Percentiles rank a stretch among this genome's conserved stretches.
Conservation (phyloP, 2,329 filamentous ascomycete genomes). For the Aspergillus quadricinctus region DNA sequence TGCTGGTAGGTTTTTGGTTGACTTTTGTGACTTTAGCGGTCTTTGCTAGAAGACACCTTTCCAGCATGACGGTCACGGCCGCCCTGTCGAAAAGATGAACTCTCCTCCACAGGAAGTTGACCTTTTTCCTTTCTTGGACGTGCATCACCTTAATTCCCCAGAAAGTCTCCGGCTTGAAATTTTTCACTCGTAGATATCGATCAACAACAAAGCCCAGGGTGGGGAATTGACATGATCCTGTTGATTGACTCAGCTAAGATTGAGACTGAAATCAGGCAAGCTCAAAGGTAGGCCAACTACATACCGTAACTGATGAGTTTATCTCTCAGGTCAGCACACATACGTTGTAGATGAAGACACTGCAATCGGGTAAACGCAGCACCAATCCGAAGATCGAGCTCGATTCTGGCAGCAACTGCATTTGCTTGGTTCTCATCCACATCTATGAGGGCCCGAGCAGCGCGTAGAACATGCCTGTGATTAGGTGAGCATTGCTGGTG, state of each 20-base stretch:
- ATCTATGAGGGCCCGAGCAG: slow-evolving; percentile 69
- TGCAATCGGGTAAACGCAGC: slow-evolving; percentile 88
- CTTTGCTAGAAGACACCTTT: slow-evolving; percentile 74
- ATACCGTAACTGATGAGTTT: slow-evolving; percentile 76
- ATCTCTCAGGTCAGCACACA: slow-evolving; percentile 64
- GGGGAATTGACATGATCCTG: slow-evolving; percentile 91
- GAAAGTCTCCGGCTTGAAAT: slow-evolving; percentile 87
- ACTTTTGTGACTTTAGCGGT: slow-evolving; percentile 78
- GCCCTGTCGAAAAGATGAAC: slow-evolving; percentile 84
- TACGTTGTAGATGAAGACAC: slow-evolving; percentile 68
- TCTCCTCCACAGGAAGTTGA: slow-evolving; percentile 79
- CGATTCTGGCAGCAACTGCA: slow-evolving; percentile 83
- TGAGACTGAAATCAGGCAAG: background rate
- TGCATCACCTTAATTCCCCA: slow-evolving; percentile 89
- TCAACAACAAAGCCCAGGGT: slow-evolving; percentile 97
- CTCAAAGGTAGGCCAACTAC: slow-evolving; percentile 7
- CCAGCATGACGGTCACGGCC: slow-evolving; percentile 74
- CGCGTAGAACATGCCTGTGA: slow-evolving; percentile 74
- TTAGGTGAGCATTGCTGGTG: background rate
- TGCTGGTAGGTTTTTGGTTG: slow-evolving; percentile 84
- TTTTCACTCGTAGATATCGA: slow-evolving; percentile 86
- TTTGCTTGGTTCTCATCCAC: slow-evolving; percentile 83
- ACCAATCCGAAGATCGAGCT: slow-evolving; percentile 87
- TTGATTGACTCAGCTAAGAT: background rate
- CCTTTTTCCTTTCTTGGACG: slow-evolving; percentile 69